Evolutionary conservation across 2,329 filamentous ascomycete genomes (phyloP), one percentile per base, ranked within the genome.

Genomic region (Talaromyces amestolkiae): DNA sequence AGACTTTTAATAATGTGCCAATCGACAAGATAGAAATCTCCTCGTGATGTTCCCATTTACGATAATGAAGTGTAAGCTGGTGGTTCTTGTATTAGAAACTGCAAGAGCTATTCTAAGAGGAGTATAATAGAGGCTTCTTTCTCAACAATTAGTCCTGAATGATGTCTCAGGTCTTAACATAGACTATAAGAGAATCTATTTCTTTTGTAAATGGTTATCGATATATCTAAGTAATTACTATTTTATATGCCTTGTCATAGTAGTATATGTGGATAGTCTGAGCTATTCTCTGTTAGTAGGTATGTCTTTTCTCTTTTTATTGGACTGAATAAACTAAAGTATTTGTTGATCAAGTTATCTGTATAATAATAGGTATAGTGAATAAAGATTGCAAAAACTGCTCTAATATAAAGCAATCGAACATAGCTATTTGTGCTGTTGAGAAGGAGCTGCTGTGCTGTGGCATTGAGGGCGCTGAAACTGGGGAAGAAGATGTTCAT

Each of bases 401-500:
- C 58, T 10, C 37, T 22, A 3, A 59, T 27, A 31, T 19, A 27
- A 27, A 59, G 58, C 22, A 59, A n/a, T 10, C 37, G 39, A 17
- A 31, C 39, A 45, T 59, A 31, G 35, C 19, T 15, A 41, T 59
- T 59, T 37, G 41, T n/a, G 17, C 45, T 27, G 17, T 41, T 27
- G 2, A 41, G 35, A 2, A 27, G 37, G 3, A 68, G 51, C 49
- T 70, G 60, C 41, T 70, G 49, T 58, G 58, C 53, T 6, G 67
- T 68, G 61, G 68, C 53, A 66, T 66, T 68, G 63, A 54, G 56
- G 37, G 64, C 49, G 60, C 68, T 66, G 33, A 72, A 49, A 27
- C 69, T 65, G 31, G 70, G 69, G 49, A 70, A 70, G 61, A 72
- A 24, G 47, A 70, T 19, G 65, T 70, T 66, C 61, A 70, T 49